Conservation (phyloP, 2,329 filamentous ascomycete genomes). For the Sclerotinia sclerotiorum region DNA sequence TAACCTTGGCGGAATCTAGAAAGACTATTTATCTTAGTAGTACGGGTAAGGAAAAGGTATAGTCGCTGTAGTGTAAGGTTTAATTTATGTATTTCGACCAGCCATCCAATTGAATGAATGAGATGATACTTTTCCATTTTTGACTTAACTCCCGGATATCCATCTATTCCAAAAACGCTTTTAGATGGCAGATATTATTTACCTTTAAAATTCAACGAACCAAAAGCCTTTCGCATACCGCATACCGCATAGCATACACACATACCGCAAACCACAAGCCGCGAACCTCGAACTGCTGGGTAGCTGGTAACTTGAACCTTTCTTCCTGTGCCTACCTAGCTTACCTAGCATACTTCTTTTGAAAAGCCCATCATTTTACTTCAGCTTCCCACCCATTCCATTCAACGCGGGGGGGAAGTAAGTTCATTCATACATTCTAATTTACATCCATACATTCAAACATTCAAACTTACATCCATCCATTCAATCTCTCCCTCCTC, state of each 20-base stretch:
- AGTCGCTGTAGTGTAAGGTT: neutral
- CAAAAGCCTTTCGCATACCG: neutral
- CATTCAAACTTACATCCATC: neutral
- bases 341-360: no score
- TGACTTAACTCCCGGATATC: neutral
- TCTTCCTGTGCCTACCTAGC: no score
- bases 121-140: neutral
- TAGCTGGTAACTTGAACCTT: neutral
- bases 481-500: neutral
- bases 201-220: neutral
- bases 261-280: neutral
- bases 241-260: neutral
- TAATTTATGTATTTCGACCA: neutral
- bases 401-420: neutral
- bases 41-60: neutral
- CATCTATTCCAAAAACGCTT: neutral
- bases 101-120: neutral
- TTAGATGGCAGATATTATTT: neutral
- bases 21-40: neutral
- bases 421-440: neutral
- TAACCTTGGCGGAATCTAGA: constrained; percentile 9
- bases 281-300: neutral
- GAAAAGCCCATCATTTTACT: neutral
- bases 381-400: constrained; percentile 6
- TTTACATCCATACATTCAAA: no score